Conservation (phyloP, 371 early-diverging fungal genomes). For the Synchytrium microbalum region DNA sequence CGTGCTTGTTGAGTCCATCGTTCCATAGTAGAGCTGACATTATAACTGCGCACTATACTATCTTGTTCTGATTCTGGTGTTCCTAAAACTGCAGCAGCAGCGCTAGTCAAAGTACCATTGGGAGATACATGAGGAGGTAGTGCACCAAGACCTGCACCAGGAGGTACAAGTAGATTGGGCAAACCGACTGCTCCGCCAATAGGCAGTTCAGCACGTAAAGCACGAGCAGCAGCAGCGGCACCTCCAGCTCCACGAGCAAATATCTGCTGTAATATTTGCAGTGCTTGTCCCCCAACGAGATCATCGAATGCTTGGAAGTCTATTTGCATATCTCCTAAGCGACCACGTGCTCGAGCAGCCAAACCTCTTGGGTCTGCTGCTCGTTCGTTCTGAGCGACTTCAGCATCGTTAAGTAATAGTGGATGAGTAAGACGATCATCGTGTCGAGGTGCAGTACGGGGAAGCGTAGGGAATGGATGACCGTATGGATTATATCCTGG, state of each 20-base stretch:
- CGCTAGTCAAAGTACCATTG: neutral
- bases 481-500: neutral
- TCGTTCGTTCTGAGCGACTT: constrained; percentile 19
- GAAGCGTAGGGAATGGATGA: neutral
- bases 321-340: constrained; percentile 16
- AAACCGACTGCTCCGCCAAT: neutral
- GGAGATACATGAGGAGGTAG: neutral
- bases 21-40: constrained; percentile 48
- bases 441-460: constrained; percentile 3
- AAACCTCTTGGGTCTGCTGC: constrained; percentile 7
- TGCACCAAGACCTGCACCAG: no score
- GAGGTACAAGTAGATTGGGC: neutral
- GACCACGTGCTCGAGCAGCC: constrained; percentile 5
- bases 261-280: constrained; percentile 59
- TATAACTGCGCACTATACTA: constrained; percentile 39
- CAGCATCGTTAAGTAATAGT: constrained; percentile 46
- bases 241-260: constrained; percentile 40
- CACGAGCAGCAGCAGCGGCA: neutral
- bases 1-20: constrained; percentile 86
- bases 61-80: constrained; percentile 8
- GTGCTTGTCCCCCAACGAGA: constrained; percentile 57
- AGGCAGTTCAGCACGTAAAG: constrained; percentile 4
- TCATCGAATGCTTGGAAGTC: constrained; percentile 64
- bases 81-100: neutral
- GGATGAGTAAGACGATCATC: constrained; percentile 64